A percentile compares a stretch with the other conserved stretches of the same genome.
Evolutionary conservation across 1,284 basidiomycete genomes (phyloP).

Genomic region (Pisolithus thermaeus): DNA sequence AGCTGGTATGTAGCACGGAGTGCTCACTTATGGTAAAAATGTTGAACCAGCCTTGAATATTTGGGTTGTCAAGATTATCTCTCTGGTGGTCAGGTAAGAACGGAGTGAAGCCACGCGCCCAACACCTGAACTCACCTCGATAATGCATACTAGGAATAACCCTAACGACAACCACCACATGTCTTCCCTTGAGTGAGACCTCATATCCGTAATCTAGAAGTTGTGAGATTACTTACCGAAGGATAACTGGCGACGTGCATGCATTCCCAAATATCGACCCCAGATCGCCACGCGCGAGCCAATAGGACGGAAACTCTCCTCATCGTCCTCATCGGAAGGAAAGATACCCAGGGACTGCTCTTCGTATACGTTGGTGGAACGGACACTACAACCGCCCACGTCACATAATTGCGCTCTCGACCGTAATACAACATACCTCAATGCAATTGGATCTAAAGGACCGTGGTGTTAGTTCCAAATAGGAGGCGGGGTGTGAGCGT

Average conservation of each 20-base stretch:
- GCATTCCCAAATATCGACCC: slow-evolving; percentile 73
- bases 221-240: slow-evolving; percentile 51
- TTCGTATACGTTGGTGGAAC: slow-evolving; percentile 99
- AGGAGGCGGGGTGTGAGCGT: background rate
- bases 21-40: slow-evolving; percentile 68
- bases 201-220: background rate
- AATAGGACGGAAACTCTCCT: slow-evolving; percentile 39
- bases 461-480: slow-evolving; percentile 4
- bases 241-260: slow-evolving; percentile 82
- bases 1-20: background rate
- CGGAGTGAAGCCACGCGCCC: background rate
- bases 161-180: slow-evolving; percentile 88
- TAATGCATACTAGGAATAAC: slow-evolving; percentile 79
- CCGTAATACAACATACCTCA: slow-evolving; percentile 44
- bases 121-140: slow-evolving; percentile 55
- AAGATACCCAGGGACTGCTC: slow-evolving; percentile 82
- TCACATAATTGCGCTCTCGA: background rate
- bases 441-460: slow-evolving; percentile 58
- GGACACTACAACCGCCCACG: slow-evolving; percentile 48
- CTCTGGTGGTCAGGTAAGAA: slow-evolving; percentile 37
- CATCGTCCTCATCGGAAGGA: slow-evolving; percentile 45
- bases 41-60: slow-evolving; percentile 64
- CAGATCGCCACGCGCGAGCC: slow-evolving; percentile 58
- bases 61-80: slow-evolving; percentile 47
- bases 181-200: slow-evolving; percentile 39